A percentile compares a stretch with the other conserved stretches of the same genome.
These are phyloP conservation scores for Wallacemonas sp. DNA, from an alignment of 208 protist genomes.

Conservation along the genomic window DNA sequence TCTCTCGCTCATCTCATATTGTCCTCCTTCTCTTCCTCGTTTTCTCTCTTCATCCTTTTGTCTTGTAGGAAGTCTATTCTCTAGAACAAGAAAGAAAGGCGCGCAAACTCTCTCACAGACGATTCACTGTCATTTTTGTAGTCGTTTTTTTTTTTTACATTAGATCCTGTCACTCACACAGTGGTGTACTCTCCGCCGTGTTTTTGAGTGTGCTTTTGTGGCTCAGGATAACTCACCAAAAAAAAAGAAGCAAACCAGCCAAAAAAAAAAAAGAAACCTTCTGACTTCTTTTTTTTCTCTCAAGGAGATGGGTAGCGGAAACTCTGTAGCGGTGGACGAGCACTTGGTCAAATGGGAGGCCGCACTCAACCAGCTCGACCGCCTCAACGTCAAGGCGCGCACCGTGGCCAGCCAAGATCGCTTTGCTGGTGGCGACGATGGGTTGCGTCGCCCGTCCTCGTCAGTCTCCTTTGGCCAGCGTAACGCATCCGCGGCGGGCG, in stretches of 20 bases:
- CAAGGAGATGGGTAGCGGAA: constrained; percentile 73
- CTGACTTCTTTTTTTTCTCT: too few relatives aligned
- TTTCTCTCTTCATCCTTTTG: constrained; percentile 3
- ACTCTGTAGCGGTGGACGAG: constrained; percentile 49
- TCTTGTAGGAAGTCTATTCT: too few relatives aligned
- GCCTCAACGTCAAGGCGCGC: constrained; percentile 53
- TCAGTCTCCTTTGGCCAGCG: constrained; percentile 68
- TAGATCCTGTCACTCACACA: neutral
- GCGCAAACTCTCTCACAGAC: too few relatives aligned
- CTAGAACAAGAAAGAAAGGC: too few relatives aligned
- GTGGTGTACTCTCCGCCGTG: neutral
- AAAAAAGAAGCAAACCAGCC: neutral
- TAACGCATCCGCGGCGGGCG: constrained; percentile 12
- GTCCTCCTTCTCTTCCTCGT: constrained; percentile 2
- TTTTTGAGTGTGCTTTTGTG: too few relatives aligned
- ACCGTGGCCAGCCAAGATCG: constrained; percentile 61
- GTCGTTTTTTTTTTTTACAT: constrained; percentile 2
- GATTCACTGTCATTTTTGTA: too few relatives aligned
- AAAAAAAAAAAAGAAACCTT: constrained; percentile 19
- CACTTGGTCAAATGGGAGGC: constrained; percentile 80
- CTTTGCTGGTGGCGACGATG: constrained; percentile 40
- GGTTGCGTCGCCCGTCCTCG: constrained; percentile 44
- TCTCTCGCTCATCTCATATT: neutral
- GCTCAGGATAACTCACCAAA: too few relatives aligned
- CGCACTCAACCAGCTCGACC: constrained; percentile 61